Evolutionary conservation across 768 basidiomycete species (phyloP), one percentile per base, ranked within the genome.

Genomic region (Phylloporus sp.): DNA sequence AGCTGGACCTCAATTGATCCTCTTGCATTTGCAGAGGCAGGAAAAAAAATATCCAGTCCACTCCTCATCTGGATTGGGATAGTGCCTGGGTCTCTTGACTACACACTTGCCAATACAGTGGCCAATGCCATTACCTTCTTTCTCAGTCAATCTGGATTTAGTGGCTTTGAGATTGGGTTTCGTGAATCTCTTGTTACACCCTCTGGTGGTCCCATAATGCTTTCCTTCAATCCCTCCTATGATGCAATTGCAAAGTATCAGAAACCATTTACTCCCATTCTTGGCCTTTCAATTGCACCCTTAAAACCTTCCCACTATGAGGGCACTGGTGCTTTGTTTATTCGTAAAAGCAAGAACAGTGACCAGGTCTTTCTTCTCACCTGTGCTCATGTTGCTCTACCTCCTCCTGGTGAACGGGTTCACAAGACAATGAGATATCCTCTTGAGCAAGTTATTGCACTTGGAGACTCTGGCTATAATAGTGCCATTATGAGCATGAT

Each of bases 191-290:
- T 11, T 13, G 10, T 28, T 13, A 28, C 27, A 9, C 27, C 10
- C 10, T 28, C 27, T 13, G 10, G 3, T 5, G 27, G 27, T 28
- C 27, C 11, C 3, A 9, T 11, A 13, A 2, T 31, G 9, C 20
- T 6, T 3, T 14, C 29, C 29, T 21, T 20, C 40, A 15, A 31
- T 29, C 40, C 40, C 10, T 28, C 27, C 10, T 2, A 11, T 28
- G 27, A 28, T 13, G 10, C 27, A 28, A 28, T 13, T 28, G 27
- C 27, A 3, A 29, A 41, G 4, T 3, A 26, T 7, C 29, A 20
- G 11, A 28, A n/a, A 4, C 46, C 46, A 15, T 48, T 48, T 22
- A 48, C 46, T 17, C 39, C 39, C 11, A 23, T 34, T 9, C 46
- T 48, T 13, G 46, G 40, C 10, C 15, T 48, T n/a, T 13, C 9